A percentile compares a stretch with the other conserved stretches of the same genome.
phyloP scores from a whole-genome alignment of 176 grass and related monocot species.

The Poa annua region DNA sequence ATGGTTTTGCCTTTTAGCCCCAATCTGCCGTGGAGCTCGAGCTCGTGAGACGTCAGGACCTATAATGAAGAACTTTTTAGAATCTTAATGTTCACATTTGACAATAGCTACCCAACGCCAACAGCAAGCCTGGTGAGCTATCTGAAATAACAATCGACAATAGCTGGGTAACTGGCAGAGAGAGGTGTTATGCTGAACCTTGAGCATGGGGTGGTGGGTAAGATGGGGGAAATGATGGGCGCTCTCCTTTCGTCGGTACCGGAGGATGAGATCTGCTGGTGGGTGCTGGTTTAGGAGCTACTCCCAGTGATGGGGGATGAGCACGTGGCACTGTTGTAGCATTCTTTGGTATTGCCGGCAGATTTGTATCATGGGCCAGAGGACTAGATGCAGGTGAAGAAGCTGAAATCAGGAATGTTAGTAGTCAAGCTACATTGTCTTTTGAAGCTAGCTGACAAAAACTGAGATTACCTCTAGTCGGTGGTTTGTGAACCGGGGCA shows the following conservation, averaged over 20 bases:
- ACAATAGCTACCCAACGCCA: neutral
- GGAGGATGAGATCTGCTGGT: slow-evolving; percentile 44
- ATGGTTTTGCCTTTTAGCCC: slow-evolving; percentile 50
- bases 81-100: slow-evolving; percentile 9
- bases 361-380: slow-evolving; percentile 56
- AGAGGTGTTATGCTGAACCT: slow-evolving; percentile 52
- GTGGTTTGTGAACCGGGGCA: slow-evolving; percentile 50
- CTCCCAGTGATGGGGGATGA: slow-evolving; percentile 43
- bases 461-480: slow-evolving; percentile 53
- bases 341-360: slow-evolving; percentile 54
- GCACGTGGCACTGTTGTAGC: slow-evolving; percentile 51
- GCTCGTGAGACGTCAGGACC: slow-evolving; percentile 38
- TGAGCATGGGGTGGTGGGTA: slow-evolving; percentile 51
- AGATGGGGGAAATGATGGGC: slow-evolving; percentile 44
- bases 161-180: slow-evolving; percentile 6
- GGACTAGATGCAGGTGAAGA: slow-evolving; percentile 65
- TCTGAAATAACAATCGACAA: neutral
- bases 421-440: slow-evolving; percentile 30
- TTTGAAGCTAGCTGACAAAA: slow-evolving; percentile 17
- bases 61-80: slow-evolving; percentile 38
- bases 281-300: slow-evolving; percentile 53
- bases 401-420: slow-evolving; percentile 47
- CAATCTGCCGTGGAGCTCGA: slow-evolving; percentile 50
- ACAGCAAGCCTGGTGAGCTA: neutral
- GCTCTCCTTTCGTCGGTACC: slow-evolving; percentile 44